A percentile compares a stretch with the other conserved stretches of the same genome.
phyloP scores from a whole-genome alignment of 2,329 filamentous ascomycete species.

The Elsinoe ampelina region DNA sequence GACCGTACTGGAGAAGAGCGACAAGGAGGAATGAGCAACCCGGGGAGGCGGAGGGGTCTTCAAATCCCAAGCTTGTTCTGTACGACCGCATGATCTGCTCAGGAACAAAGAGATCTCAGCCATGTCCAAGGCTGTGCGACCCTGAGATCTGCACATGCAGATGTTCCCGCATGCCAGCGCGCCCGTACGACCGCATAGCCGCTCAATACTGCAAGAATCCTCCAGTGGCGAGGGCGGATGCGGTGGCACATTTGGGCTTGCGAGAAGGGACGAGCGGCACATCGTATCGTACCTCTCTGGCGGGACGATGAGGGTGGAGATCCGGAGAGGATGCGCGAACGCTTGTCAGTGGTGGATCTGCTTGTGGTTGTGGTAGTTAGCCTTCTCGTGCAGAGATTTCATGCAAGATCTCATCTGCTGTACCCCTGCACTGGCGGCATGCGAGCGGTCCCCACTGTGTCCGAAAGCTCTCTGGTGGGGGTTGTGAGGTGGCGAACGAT shows the following conservation, averaged over 20 bases:
- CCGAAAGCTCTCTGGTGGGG: not conserved
- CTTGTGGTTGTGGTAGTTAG: not conserved
- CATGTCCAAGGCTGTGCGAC: not conserved
- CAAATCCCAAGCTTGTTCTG: not conserved
- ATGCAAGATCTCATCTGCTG: not conserved
- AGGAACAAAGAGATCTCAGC: not conserved
- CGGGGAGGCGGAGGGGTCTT: not conserved
- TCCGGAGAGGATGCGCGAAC: not conserved
- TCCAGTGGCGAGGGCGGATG: not conserved
- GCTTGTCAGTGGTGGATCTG: not conserved
- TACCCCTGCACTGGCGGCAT: not conserved
- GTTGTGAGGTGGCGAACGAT: not conserved
- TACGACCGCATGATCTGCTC: not conserved
- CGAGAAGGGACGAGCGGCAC: not conserved
- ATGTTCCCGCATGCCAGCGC: not conserved
- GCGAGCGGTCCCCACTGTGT: not conserved
- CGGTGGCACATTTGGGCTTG: not conserved
- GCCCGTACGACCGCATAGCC: not conserved
- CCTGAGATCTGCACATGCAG: not conserved
- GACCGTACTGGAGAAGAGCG: not conserved
- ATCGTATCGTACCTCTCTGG: not conserved
- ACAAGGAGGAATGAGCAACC: not conserved
- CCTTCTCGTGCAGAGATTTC: no score
- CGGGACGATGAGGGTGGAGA: not conserved
- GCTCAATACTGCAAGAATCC: not conserved